Conservation (phyloP, 2,329 filamentous ascomycete species). For the Colletotrichum spinosum region DNA sequence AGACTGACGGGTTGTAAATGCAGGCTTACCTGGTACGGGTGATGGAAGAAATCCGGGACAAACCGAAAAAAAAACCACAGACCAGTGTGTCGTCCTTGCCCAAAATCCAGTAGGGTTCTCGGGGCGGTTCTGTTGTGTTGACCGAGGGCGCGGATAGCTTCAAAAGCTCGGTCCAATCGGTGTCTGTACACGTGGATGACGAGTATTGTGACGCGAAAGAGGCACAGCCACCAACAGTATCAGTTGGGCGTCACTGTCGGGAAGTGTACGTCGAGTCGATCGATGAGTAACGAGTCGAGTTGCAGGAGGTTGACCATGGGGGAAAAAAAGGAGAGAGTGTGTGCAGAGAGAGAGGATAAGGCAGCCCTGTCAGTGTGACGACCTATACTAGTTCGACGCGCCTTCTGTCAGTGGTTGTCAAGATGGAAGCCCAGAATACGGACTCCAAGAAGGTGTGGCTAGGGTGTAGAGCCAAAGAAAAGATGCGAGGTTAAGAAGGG, state of each 20-base stretch:
- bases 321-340: constrained; percentile 21
- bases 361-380: constrained; percentile 16
- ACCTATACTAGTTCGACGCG: constrained; percentile 20
- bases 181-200: no score
- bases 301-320: constrained; percentile 4
- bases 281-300: constrained; percentile 15
- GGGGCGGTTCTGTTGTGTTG: constrained; percentile 5
- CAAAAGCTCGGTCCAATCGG: no score
- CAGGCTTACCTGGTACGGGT: constrained; percentile 37
- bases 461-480: background rate
- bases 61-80: constrained; percentile 30
- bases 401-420: constrained; percentile 25
- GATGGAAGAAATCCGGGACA: constrained; percentile 29
- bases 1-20: constrained; percentile 22
- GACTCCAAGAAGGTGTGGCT: constrained; percentile 3
- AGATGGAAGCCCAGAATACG: constrained; percentile 11
- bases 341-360: background rate
- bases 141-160: background rate
- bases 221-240: constrained; percentile 27
- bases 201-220: background rate
- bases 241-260: background rate
- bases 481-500: background rate
- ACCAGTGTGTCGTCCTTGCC: constrained; percentile 35
- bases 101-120: constrained; percentile 3
- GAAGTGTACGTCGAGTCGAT: constrained; percentile 13